Evolutionary conservation across 1,284 basidiomycete genomes (phyloP), one percentile per base, ranked within the genome.

Genomic region (Naganishia liquefaciens): DNA sequence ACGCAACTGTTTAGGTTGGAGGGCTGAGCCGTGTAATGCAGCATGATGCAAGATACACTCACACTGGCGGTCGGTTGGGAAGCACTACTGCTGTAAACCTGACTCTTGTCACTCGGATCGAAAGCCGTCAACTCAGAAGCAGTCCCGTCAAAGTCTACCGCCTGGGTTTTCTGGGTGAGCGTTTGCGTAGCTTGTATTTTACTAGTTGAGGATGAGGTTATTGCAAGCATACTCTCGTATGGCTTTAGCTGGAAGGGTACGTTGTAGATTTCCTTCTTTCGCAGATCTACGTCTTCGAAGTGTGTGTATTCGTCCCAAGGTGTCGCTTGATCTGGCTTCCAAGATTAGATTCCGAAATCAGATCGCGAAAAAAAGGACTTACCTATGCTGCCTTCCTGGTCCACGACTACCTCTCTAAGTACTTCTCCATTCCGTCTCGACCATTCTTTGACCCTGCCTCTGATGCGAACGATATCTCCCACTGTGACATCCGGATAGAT

Each of bases 361-460:
- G 33, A 10, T 9, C 13, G 2, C 13, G 2, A 9, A 13, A 37
- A 13, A 37, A 37, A 37, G 33, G 15, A 60, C 64, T 54, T 19
- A 53, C 64, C 30, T 21, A 57, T 43, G 23, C 33, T 28, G 9
- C 50, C 49, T 21, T 42, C 42, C 25, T 33, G 43, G 19, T 50
- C 46, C 9, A 66, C 40, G 1, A 44, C 50, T 2, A 62, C 23
- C 47, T 66, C 64, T 9, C 64, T 46, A 4, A 66, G 28, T 10
- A 57, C 37, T n/a, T 53, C 60, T 13, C 60, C 58, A 27, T 66
- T 58, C 37, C 47, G 44, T 42, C 64, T 44, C 15, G 25, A 40
- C 64, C 64, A 66, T 28, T 66, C 64, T 25, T 66, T 66, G 28
- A 66, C 15, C 44, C 60, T 66, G n/a, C 52, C 64, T 17, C 40